A percentile compares a stretch with the other conserved stretches of the same genome.
Evolutionary conservation across 352 stramenopile species (phyloP).

Genomic region (Globisporangium splendens): DNA sequence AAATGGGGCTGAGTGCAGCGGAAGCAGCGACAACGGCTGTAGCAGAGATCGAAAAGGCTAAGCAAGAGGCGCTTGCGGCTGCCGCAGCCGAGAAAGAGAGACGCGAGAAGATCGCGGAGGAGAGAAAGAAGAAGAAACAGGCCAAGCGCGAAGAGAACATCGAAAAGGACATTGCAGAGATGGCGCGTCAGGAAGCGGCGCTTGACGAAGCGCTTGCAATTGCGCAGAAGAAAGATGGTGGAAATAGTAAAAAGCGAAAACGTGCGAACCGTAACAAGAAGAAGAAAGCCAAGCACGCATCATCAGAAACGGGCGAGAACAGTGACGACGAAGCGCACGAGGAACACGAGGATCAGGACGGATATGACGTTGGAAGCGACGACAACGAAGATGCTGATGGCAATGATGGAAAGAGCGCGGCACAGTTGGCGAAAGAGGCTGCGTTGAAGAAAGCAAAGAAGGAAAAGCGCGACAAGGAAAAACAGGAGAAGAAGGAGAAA

Average conservation of each 20-base stretch:
- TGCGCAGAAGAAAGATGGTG: constrained; percentile 14
- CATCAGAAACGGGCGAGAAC: constrained; percentile 15
- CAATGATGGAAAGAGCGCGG: constrained; percentile 2
- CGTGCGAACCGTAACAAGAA: constrained; percentile 21
- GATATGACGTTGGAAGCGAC: background rate
- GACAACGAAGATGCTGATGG: constrained; percentile 2
- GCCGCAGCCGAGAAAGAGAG: constrained; percentile 18
- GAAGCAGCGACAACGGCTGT: constrained; percentile 24
- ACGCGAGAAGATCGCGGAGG: constrained; percentile 17
- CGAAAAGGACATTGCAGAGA: constrained; percentile 16
- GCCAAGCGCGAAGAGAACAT: constrained; percentile 15
- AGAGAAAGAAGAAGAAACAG: constrained; percentile 22
- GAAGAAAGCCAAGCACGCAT: constrained; percentile 9
- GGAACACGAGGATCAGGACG: constrained; percentile 12
- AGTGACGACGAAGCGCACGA: constrained; percentile 8
- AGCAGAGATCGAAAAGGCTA: constrained; percentile 30
- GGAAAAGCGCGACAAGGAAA: constrained; percentile 16
- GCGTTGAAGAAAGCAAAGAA: constrained; percentile 15
- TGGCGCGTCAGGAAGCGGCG: constrained; percentile 12
- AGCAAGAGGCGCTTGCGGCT: constrained; percentile 12
- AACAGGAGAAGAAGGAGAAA: constrained; percentile 32
- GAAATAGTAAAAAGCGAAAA: constrained; percentile 35
- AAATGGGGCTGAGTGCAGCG: constrained; percentile 33
- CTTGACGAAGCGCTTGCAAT: constrained; percentile 11
- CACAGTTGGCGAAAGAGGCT: constrained; percentile 11